These are phyloP conservation scores for Apiospora arundinis DNA, from an alignment of 2,329 filamentous ascomycete species.

Conservation along the genomic window DNA sequence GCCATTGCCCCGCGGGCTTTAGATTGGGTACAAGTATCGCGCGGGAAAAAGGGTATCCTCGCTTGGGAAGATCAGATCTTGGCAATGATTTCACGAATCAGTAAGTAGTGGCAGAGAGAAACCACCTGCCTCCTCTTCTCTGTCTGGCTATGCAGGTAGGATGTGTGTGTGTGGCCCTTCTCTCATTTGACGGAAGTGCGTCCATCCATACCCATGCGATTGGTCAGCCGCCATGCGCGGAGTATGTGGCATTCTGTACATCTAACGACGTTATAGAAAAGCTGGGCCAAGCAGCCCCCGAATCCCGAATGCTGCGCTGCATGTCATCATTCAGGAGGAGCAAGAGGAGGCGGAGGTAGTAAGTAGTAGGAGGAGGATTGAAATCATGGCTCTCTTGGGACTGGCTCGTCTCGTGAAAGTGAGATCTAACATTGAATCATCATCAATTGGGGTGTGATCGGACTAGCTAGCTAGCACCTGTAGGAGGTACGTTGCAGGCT, in stretches of 20 bases:
- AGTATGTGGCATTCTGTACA: neutral
- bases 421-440: too few species aligned
- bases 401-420: neutral
- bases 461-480: neutral
- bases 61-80: neutral
- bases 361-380: neutral
- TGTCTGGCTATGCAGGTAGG: neutral
- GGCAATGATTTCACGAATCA: neutral
- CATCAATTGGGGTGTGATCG: slow-evolving; percentile 6
- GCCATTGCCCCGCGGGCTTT: neutral
- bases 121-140: neutral
- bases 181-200: neutral
- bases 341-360: neutral
- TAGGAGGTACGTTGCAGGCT: neutral
- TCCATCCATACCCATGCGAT: neutral
- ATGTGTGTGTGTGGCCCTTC: neutral
- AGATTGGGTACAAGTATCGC: neutral
- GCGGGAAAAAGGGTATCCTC: neutral
- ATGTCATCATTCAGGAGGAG: neutral
- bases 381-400: neutral
- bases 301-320: neutral
- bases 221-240: slow-evolving; percentile 4
- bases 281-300: neutral
- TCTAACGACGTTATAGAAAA: neutral
- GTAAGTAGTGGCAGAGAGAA: neutral